Evolutionary conservation across 805 yeast genomes (phyloP).

Genomic region (Torulaspora indica): DNA sequence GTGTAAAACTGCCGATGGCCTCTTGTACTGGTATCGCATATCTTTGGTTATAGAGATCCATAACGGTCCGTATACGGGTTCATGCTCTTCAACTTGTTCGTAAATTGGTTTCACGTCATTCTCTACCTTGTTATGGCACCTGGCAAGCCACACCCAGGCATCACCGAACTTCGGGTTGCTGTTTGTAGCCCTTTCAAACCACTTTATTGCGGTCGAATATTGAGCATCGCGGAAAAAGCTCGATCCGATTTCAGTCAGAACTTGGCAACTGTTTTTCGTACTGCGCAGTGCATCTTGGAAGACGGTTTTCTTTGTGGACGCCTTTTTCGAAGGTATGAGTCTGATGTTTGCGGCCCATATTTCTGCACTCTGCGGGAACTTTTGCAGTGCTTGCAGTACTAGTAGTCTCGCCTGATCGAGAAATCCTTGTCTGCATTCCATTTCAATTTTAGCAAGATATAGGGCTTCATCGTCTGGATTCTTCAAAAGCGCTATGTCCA

Average conservation of each 20-base stretch:
- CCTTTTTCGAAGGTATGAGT: constrained; percentile 33
- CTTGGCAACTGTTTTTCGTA: constrained; percentile 55
- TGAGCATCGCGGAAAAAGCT: constrained; percentile 66
- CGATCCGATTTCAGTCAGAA: constrained; percentile 61
- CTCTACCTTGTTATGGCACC: constrained; percentile 39
- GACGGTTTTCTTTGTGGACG: constrained; percentile 50
- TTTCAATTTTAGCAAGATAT: constrained; percentile 52
- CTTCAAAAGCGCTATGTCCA: constrained; percentile 60
- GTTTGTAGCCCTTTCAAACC: constrained; percentile 69
- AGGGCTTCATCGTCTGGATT: constrained; percentile 48
- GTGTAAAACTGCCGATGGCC: constrained; percentile 40
- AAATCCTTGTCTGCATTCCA: constrained; percentile 54
- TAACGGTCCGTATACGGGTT: constrained; percentile 55
- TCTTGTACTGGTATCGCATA: constrained; percentile 43
- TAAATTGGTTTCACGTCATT: constrained; percentile 12
- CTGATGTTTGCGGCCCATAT: constrained; percentile 64
- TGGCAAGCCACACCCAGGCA: constrained; percentile 63
- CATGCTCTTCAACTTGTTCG: constrained; percentile 39
- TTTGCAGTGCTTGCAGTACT: constrained; percentile 53
- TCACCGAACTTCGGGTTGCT: constrained; percentile 64
- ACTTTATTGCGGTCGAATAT: constrained; percentile 55
- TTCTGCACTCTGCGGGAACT: constrained; percentile 52
- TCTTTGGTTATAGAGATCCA: constrained; percentile 55
- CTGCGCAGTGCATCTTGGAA: constrained; percentile 67
- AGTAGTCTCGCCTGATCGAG: constrained; percentile 48